Conservation (phyloP, 495 filamentous ascomycete genomes). For the Neurospora tetraspora region DNA sequence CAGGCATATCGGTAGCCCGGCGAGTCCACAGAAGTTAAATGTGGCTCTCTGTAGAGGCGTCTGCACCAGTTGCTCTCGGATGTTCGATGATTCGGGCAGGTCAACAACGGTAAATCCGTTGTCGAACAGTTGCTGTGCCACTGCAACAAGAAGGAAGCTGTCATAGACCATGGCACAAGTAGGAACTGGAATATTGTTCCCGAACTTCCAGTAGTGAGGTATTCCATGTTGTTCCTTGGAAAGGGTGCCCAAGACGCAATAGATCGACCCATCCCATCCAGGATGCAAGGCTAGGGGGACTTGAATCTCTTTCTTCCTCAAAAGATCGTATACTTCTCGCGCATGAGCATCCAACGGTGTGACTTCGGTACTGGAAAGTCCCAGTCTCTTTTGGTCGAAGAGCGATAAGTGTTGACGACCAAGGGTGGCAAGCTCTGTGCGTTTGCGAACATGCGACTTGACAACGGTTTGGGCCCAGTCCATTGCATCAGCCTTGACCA, state of each 20-base stretch:
- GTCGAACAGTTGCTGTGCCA: neutral
- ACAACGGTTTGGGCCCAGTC: neutral
- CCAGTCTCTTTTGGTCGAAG: neutral
- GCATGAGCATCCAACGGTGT: neutral
- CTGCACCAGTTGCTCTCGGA: neutral
- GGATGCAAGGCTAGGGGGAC: neutral
- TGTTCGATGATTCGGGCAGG: too few relatives aligned
- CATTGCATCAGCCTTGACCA: neutral
- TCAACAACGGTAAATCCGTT: neutral
- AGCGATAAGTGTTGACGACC: neutral
- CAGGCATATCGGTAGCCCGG: neutral
- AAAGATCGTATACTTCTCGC: neutral
- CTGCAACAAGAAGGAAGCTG: neutral
- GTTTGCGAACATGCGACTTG: neutral
- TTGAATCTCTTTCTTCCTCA: fast-evolving
- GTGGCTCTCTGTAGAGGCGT: neutral
- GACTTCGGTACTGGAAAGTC: neutral
- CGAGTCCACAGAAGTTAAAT: fast-evolving
- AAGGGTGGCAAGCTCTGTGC: neutral
- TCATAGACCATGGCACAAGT: fast-evolving
- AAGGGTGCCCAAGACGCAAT: neutral
- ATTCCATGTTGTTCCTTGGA: neutral
- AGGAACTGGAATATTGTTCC: too few relatives aligned
- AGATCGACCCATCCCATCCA: neutral
- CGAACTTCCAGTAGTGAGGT: too few relatives aligned